Evolutionary conservation across 768 basidiomycete genomes (phyloP), one percentile per base, ranked within the genome.

Genomic region (Mrakia blollopis): DNA sequence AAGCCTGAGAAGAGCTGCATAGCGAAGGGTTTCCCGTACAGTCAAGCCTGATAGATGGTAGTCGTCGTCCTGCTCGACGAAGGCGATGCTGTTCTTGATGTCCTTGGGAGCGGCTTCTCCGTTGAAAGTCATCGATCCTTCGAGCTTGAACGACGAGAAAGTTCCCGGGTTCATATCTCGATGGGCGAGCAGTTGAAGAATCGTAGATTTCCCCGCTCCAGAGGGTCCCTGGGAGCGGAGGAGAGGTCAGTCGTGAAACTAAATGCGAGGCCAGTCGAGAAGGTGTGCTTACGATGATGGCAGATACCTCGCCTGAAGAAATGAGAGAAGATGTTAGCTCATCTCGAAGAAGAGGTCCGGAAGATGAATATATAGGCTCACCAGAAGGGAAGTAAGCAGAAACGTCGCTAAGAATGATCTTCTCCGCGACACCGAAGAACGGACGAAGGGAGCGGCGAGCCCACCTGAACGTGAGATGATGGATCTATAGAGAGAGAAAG

Each of bases 21-120:
- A 86, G 1, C 81, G 81, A 0, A 87, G 76, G 0, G 84, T 85
- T 73, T 84, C 81, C 50, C 85, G 82, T 3, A 83, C 80, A 0
- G 77, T 78, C 28, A 78, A 47, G 10, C 77, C 77, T 28, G 84
- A 83, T 3, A 85, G 79, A 81, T 85, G 85, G 80, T 85, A 83
- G 35, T 83, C 81, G 72, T 86, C 85, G 60, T 85, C 84, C 80
- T 86, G 85, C 75, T 85, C 83, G 23, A 85, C 84, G 69, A 85
- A 85, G 1, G 83, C 84, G 39, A 84, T 78, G 73, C 78, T 44
- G 61, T 72, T 41, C 65, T 79, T 47, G 76, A 72, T 14, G 71
- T 78, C 62, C 52, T 78, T 60, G 50, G 79, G 76, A 32, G 41
- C 21, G 28, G 79, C 78, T 37, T 73, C 74, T 39, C 83, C 83